phyloP scores from a whole-genome alignment of 495 filamentous ascomycete genomes.

The Penicillium malachiteum region DNA sequence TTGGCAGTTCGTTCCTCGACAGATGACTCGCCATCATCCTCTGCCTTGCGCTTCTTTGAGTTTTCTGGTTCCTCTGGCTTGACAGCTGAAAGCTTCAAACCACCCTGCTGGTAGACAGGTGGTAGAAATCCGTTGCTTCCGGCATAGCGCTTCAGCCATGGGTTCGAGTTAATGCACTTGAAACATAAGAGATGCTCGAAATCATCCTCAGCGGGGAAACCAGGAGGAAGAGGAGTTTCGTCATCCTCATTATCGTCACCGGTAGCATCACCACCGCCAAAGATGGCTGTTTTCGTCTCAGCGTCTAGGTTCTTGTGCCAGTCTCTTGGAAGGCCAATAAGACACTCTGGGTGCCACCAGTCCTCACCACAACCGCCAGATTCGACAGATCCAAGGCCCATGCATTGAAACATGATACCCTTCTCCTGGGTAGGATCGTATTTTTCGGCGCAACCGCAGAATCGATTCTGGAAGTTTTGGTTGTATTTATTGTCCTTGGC shows the following conservation, averaged over 20 bases:
- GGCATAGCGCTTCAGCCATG: slow-evolving; percentile 93
- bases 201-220: slow-evolving; percentile 83
- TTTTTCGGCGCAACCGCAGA: slow-evolving; percentile 84
- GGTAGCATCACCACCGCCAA: slow-evolving; percentile 24
- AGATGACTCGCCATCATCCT: slow-evolving; percentile 46
- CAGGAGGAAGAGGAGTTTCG: slow-evolving; percentile 66
- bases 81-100: slow-evolving; percentile 15
- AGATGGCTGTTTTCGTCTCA: slow-evolving; percentile 43
- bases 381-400: slow-evolving; percentile 76
- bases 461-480: slow-evolving; percentile 88
- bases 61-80: slow-evolving; percentile 11
- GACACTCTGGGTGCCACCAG: slow-evolving; percentile 97
- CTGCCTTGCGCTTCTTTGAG: slow-evolving; percentile 75
- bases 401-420: slow-evolving; percentile 98
- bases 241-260: slow-evolving; percentile 48
- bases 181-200: slow-evolving; percentile 92
- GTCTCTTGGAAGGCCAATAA: slow-evolving; percentile 71
- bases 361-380: slow-evolving; percentile 94
- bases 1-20: slow-evolving; percentile 52
- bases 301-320: slow-evolving; percentile 37
- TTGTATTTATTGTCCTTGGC: slow-evolving; percentile 82
- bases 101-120: slow-evolving; percentile 54
- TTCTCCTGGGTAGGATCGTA: slow-evolving; percentile 86
- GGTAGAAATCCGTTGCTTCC: slow-evolving; percentile 77
- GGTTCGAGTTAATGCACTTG: slow-evolving; percentile 83